Evolutionary conservation across 495 filamentous ascomycete genomes (phyloP).

Genomic region (Penicillium pancosmium): DNA sequence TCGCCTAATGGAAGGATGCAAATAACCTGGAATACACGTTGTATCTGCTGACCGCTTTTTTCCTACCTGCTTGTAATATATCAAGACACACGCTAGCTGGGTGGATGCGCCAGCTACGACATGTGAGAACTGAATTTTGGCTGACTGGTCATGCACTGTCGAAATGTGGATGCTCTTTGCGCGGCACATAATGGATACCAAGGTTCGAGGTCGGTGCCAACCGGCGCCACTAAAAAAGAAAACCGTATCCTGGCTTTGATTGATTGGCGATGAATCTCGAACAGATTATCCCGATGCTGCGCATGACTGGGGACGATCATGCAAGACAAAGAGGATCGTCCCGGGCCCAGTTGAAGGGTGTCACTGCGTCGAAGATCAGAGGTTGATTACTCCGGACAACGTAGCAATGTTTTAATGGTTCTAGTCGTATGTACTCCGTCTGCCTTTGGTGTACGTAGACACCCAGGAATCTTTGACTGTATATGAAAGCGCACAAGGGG

Average conservation of each 20-base stretch:
- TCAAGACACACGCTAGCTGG: not conserved
- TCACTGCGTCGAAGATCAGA: not conserved
- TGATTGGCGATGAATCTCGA: not conserved
- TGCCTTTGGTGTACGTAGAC: not conserved
- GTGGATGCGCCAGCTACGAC: not conserved
- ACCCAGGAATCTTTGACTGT: not conserved
- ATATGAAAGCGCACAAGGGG: not conserved
- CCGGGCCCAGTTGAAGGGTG: slow-evolving; percentile 1
- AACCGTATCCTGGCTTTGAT: not conserved
- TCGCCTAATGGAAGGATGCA: not conserved
- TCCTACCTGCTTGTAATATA: not conserved
- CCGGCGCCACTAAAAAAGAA: slow-evolving; percentile 1
- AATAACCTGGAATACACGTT: not conserved
- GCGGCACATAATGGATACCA: not conserved
- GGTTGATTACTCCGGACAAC: not conserved
- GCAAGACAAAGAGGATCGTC: slow-evolving; percentile 4
- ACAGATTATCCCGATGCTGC: not conserved
- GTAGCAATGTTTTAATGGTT: not conserved
- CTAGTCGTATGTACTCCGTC: not conserved
- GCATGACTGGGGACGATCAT: not conserved
- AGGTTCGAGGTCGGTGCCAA: not conserved
- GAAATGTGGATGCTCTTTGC: not conserved
- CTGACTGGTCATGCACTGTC: not conserved
- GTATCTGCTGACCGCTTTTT: slow-evolving; percentile 1
- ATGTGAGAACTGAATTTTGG: not conserved